Conservation (phyloP, 78 protist species). For the Mantamonas sphyraenae region DNA sequence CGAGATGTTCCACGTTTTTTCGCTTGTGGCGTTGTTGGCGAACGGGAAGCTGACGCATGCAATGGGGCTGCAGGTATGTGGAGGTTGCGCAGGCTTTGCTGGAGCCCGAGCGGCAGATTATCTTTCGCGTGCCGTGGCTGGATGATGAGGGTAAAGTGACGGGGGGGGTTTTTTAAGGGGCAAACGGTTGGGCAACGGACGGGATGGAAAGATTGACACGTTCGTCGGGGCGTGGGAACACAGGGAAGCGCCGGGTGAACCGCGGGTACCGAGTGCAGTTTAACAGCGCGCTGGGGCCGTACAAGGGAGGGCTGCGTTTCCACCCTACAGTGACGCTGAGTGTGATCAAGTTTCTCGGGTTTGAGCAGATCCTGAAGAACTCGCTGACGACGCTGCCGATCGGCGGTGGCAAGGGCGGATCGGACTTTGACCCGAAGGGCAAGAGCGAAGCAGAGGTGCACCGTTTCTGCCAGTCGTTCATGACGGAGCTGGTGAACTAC, state of each 20-base stretch:
- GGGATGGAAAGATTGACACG: too few species aligned
- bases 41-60: too few species aligned
- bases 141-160: conserved; percentile 55
- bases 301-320: conserved; percentile 75
- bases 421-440: conserved; percentile 71
- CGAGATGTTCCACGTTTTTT: too few species aligned
- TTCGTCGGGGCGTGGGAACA: too few species aligned
- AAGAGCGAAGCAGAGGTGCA: conserved; percentile 44
- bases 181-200: too few species aligned
- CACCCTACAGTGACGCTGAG: conserved; percentile 63
- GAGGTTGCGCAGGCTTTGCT: conserved; percentile 7
- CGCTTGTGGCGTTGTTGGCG: too few species aligned
- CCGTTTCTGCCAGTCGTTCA: conserved; percentile 61
- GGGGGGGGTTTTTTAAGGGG: too few species aligned
- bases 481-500: conserved; percentile 48
- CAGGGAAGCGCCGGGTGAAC: conserved; percentile 29
- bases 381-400: conserved; percentile 55
- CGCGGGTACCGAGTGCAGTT: conserved; percentile 68
- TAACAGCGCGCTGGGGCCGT: conserved; percentile 62
- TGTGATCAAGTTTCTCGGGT: conserved; percentile 65
- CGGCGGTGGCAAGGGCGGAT: conserved; percentile 76
- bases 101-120: conserved; percentile 52
- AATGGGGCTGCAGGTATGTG: not conserved
- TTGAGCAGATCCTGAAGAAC: conserved; percentile 73
- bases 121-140: conserved; percentile 66